Evolutionary conservation across 805 yeast species (phyloP), one percentile per base, ranked within the genome.

Genomic region (Henningerozyma blattae): DNA sequence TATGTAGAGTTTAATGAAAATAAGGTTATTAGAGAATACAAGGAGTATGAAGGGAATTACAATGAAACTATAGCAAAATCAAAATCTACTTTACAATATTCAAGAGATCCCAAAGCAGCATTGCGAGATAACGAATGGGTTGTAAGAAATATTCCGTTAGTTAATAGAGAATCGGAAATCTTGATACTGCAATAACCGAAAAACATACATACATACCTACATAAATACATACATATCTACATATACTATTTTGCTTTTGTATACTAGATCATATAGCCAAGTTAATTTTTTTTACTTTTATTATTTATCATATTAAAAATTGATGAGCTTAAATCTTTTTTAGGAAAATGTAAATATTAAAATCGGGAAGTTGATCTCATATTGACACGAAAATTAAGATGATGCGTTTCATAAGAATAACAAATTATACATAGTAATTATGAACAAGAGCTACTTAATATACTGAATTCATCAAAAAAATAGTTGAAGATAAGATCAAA

Each of bases 121-220:
- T 57, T 89, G 34, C 65, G 97, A 38, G 95, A 89, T 52, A 69
- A 79, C 19, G 75, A 81, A 51, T 89, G 96, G 96, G 86, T 89
- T 8, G 67, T 81, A 10, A 67, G 67, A 31, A 67, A 72, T 39
- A 61, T 74, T 19, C 78, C 78, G 0, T 61, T 70, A 18, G 43
- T 59, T n/a, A 54, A 46, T 16, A 54, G 59, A 28, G 48, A 47
- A 34, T 52, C 58, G 28, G 69, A 65, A 35, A 37, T 46, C 10
- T 29, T 57, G 14, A 31, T 33, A 30, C 45, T 54, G 17, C 30
- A 39, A 22, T 30, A 36, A 39, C 5, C 32, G n/a, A n/a, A 17
- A 28, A 12, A 22, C 20, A 19, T 18, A 28, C 19, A 28, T 17
- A 20, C 17, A 30, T 34, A 34, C 30, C 22, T 26, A 15, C 28